Evolutionary conservation across 2,329 filamentous ascomycete species (phyloP).

Genomic region (Hirsutella minnesotensis): DNA sequence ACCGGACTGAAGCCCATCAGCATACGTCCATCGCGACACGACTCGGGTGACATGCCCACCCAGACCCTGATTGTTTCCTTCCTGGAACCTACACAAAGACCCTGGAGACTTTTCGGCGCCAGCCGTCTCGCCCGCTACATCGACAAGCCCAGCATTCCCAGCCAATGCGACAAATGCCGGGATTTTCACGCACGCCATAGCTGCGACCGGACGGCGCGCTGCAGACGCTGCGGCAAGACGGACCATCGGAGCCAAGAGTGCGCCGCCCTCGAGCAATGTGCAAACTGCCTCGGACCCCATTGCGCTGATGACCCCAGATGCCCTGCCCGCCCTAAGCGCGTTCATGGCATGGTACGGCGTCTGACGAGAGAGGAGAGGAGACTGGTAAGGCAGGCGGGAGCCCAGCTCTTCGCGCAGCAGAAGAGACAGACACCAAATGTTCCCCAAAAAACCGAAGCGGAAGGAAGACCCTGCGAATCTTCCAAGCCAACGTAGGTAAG

Average conservation of each 20-base stretch:
- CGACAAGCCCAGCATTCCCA: no score
- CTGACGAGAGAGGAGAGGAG: neutral
- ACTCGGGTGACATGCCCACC: neutral
- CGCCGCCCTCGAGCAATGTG: neutral
- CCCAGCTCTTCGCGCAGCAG: neutral
- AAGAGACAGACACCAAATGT: neutral
- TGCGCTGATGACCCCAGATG: neutral
- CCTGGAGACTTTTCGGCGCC: neutral
- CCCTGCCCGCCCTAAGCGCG: neutral
- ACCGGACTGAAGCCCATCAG: neutral
- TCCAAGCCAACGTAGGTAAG: no score
- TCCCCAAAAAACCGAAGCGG: neutral
- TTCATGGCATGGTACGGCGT: neutral
- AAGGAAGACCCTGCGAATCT: neutral
- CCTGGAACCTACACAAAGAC: neutral
- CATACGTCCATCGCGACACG: neutral
- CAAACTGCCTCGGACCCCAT: neutral
- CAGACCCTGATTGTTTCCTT: neutral
- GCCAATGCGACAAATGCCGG: neutral
- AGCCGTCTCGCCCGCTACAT: neutral
- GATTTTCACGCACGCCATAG: neutral
- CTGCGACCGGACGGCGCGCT: neutral
- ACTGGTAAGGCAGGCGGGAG: no score
- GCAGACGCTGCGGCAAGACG: neutral
- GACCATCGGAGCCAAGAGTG: neutral